Base-by-base conservation (phyloP, 208 protist species). In the Tritrichomonas foetus region DNA sequence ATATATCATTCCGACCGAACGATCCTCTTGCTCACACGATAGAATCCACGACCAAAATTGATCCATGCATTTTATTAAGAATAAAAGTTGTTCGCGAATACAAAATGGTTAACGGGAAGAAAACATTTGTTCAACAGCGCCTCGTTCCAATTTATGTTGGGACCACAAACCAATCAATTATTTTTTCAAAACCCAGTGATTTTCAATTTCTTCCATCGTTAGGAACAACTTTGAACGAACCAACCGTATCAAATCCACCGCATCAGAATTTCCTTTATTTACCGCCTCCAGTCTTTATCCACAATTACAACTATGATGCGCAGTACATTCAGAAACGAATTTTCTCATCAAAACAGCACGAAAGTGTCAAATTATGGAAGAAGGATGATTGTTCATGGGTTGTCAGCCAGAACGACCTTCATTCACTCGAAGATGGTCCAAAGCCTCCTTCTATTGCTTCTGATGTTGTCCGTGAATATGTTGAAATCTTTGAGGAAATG, bases 121-220 rank as follows among this genome's bases (percentile, higher is more conserved):
- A 89, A 89, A 53, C 20, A 22, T 39, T 89, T 57, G 57, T 89
- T 41, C 47, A 14, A 39, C 33, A 25, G 20, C 47, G 57, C n/a
- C 47, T 39, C 16, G 30, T 89, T 57, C 47, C 78, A 33, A 27
- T 33, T 33, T 53, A 53, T 36, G 16, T 89, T 8, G 78, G 78
- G 57, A 89, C 14, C 53, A 47, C 78, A 39, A 39, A 8, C 25
- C 39, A 89, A 89, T 44, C 78, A 39, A 33, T 57, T 20, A 27
- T 2, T 16, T 89, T 89, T 57, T 39, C 14, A 9, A 20, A 53
- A 39, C 78, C 78, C 9, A 89, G 78, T 39, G 78, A 89, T 89
- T 89, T 89, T 57, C 78, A 89, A 36, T 89, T 89, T 50, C 78
- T 89, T 89, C 78, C 78, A 39, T 16, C 78, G 13, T 47, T 89